Percentiles rank a stretch among this genome's conserved stretches.
Conservation (phyloP, 345 rosid species). For the Luvunga scandens region DNA sequence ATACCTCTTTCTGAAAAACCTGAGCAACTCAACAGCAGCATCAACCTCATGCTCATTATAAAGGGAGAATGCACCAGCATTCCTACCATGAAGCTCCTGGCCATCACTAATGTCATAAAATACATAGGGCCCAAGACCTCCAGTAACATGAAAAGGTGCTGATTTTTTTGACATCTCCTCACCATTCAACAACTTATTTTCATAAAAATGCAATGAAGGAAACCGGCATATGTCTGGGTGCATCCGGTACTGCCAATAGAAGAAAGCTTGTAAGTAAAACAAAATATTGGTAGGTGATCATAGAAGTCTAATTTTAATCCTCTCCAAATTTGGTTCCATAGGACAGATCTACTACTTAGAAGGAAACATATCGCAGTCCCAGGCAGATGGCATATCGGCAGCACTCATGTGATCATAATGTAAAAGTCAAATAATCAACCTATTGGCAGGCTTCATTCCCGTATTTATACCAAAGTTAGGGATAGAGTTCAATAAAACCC, state of each 20-base stretch:
- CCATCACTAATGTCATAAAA: slow-evolving; percentile 85
- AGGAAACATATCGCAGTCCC: not conserved
- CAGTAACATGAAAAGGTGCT: slow-evolving; percentile 67
- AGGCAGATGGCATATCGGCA: not conserved
- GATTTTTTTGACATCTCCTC: slow-evolving; percentile 58
- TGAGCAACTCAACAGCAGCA: slow-evolving; percentile 80
- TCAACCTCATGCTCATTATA: slow-evolving; percentile 87
- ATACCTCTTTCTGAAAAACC: slow-evolving; percentile 69
- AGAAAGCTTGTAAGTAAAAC: slow-evolving; percentile 19
- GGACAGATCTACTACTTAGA: not conserved
- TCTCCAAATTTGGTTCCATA: not conserved
- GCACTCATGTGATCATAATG: not conserved
- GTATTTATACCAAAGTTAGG: not conserved
- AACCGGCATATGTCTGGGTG: slow-evolving; percentile 93
- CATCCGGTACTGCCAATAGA: slow-evolving; percentile 90
- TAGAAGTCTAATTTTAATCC: not conserved
- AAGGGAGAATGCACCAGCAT: slow-evolving; percentile 70
- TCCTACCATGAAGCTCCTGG: slow-evolving; percentile 67
- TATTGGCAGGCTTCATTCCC: not conserved
- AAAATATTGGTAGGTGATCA: not conserved
- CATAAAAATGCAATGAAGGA: slow-evolving; percentile 90
- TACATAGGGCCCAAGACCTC: slow-evolving; percentile 74
- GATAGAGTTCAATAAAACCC: not conserved
- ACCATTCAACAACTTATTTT: slow-evolving; percentile 80
- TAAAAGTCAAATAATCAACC: not conserved